These are phyloP conservation scores for Globomyces pollinis-pini DNA, from an alignment of 192 early-diverging fungal species.

Conservation along the genomic window DNA sequence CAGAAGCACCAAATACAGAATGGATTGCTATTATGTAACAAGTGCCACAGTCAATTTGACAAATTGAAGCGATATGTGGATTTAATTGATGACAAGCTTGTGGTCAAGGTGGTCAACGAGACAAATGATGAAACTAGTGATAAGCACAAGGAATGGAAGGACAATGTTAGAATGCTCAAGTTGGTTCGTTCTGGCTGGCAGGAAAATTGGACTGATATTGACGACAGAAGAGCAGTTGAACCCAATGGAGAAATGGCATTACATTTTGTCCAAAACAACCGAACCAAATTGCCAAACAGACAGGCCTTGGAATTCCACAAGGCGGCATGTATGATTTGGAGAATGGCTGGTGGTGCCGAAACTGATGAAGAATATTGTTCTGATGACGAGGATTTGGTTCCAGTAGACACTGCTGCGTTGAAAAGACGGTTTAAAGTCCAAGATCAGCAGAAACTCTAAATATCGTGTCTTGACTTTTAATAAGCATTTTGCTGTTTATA, in stretches of 20 bases:
- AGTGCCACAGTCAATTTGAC: conserved; percentile 15
- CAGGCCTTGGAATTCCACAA: conserved; percentile 11
- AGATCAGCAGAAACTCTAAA: too few relatives aligned
- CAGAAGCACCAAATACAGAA: conserved; percentile 15
- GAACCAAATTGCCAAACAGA: conserved; percentile 8
- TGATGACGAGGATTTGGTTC: conserved; percentile 1
- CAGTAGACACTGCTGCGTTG: conserved; percentile 8
- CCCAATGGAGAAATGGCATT: conserved; percentile 3
- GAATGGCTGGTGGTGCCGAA: conserved; percentile 10
- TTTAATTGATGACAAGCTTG: conserved; percentile 8
- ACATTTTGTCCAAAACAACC: neutral
- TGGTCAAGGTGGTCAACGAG: conserved; percentile 15
- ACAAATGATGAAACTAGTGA: conserved; percentile 5
- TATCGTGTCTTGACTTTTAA: too few relatives aligned
- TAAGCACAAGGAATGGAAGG: neutral
- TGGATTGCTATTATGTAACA: conserved; percentile 11
- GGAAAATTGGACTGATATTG: neutral
- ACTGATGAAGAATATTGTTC: conserved; percentile 8
- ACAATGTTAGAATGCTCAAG: neutral
- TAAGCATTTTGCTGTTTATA: too few relatives aligned
- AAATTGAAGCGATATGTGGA: conserved; percentile 6
- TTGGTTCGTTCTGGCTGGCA: neutral
- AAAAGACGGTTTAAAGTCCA: conserved; percentile 10
- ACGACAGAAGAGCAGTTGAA: neutral
- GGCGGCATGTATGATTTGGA: neutral